These are phyloP conservation scores for Deinandra increscens DNA, from an alignment of 129 eudicot genomes.

Conservation along the genomic window DNA sequence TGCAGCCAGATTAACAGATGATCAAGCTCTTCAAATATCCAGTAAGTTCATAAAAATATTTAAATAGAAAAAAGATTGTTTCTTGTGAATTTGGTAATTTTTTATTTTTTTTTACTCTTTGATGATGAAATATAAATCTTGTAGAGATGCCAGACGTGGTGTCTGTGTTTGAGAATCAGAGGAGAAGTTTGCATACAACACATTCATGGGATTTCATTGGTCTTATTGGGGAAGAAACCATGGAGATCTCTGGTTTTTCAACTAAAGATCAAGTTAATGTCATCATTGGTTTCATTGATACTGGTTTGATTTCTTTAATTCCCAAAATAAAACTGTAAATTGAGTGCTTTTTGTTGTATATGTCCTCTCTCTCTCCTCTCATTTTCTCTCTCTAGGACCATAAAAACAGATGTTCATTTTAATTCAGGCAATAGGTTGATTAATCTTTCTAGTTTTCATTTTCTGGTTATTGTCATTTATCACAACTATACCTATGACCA, in stretches of 20 bases:
- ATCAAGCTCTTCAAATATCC: slow-evolving; percentile 70
- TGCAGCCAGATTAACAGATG: slow-evolving; percentile 78
- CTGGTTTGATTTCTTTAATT: slow-evolving; percentile 44
- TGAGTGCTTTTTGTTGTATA: background rate
- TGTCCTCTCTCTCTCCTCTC: slow-evolving; percentile 6
- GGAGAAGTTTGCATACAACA: slow-evolving; percentile 71
- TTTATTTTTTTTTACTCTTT: background rate
- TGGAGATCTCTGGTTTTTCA: slow-evolving; percentile 79
- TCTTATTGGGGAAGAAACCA: slow-evolving; percentile 65
- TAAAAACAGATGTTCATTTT: background rate
- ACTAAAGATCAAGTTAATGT: slow-evolving; percentile 86
- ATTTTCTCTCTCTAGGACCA: slow-evolving; percentile 7
- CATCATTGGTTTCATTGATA: slow-evolving; percentile 85
- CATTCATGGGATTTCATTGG: slow-evolving; percentile 99
- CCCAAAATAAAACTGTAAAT: background rate
- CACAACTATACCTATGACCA: background rate
- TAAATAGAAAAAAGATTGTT: background rate
- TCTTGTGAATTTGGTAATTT: background rate
- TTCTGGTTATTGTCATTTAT: background rate
- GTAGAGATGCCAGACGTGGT: slow-evolving; percentile 90
- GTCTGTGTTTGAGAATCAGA: slow-evolving; percentile 71
- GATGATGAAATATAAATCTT: background rate
- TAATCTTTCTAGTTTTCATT: background rate
- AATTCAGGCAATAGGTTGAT: slow-evolving; percentile 1
- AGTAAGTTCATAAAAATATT: slow-evolving; percentile 36